Base-by-base conservation (phyloP, 2,329 filamentous ascomycete genomes). In the Pseudocercospora cruenta region DNA sequence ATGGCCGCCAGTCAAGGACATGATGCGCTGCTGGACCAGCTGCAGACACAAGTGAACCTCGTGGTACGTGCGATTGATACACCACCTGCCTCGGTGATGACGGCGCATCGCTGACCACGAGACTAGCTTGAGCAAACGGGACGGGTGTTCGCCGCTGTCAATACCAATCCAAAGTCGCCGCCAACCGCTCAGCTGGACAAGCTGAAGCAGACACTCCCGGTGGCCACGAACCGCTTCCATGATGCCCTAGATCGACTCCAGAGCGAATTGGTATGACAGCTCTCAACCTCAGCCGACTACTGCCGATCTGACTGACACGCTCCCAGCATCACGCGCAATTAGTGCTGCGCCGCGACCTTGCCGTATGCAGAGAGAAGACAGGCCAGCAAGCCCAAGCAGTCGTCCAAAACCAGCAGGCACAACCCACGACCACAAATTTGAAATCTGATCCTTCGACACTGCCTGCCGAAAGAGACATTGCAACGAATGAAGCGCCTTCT, bases 241-340 rank as follows among this genome's bases (percentile, higher is more conserved):
- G 78, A 82, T 55, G 80, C 81, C n/a, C 79, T 85, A n/a, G 83
- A 86, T 73, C 77, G 81, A 64, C 77, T 86, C 14, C 83, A 85
- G 70, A 77, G 78, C 53, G 79, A 85, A 61, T 72, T 85, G 47
- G 79, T 81, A 24, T 39, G 55, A 12, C 19, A 19, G 10, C 47
- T 14, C 10, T 24, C 14, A n/a, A 24, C 55, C 8, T 43, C 28
- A 22, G n/a, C 19, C 14, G 8, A 10, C 36, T 8, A 12, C n/a
- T 21, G n/a, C 45, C 24, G 24, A 16, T 12, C 2, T 10, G 24
- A 28, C 62, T 69, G 19, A 68, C 53, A 9, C n/a, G 9, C 51
- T 47, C 9, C 7, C 36, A 78, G 76, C 73, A 75, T 69, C 58
- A 71, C 16, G 76, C 77, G 14, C 69, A 74, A 59, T 60, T 68